Evolutionary conservation across 129 eudicot species (phyloP), one percentile per base, ranked within the genome.

Genomic region (Centella asiatica): DNA sequence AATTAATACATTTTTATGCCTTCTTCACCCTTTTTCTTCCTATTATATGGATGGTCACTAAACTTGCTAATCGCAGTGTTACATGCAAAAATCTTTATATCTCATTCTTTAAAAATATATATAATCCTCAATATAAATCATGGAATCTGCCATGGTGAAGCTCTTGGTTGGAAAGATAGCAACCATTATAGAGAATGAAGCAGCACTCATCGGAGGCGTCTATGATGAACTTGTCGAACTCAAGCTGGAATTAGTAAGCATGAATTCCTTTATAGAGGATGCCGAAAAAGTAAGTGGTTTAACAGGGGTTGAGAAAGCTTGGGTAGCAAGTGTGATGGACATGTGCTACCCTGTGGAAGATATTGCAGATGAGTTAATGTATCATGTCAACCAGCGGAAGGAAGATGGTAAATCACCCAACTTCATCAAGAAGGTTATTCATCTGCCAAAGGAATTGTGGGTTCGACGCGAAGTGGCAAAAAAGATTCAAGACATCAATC

Each of bases 281-380:
- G 55, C 55, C 27, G 55, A 62, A 3, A 62, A 45, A 36, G 45
- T 15, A 15, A 61, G 27, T 4, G 54, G 18, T 4, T 39, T 19
- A 3, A 27, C 26, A 5, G 53, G 45, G 45, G 8, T 14, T 5
- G 53, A 17, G 32, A 27, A 10, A 2, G 6, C 18, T 24, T 62
- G 67, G 67, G 67, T 62, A 36, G 55, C 36, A 62, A 18, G 46
- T 19, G 67, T 62, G 12, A 44, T 7, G 24, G 55, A 28, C 55
- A 14, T 45, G 27, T 33, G 22, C 14, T 44, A 42, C n/a, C n/a
- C 26, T 12, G 55, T 29, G 17, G 67, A 62, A 45, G 67, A 62
- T 44, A 5, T 62, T 9, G 27, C 45, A 14, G 67, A 62, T 5
- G 67, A 44, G 15, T 62, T 62, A 39, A 26, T 44, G 20, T 42